Conservation (phyloP, 441 rosid genomes). For the Populus hybrid region DNA sequence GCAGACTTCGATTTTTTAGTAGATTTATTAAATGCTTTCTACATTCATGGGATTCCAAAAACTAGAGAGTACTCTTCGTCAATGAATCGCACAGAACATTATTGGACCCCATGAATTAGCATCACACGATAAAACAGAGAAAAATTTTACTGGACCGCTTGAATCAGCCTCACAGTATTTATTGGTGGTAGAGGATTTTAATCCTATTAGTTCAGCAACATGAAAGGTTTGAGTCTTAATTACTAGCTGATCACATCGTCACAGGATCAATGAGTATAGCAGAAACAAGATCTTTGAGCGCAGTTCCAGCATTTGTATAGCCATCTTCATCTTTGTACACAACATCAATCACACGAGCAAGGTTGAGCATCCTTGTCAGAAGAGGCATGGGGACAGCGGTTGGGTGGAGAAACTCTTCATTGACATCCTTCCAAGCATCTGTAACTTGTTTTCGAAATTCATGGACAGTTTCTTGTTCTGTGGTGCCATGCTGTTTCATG, state of each 20-base stretch:
- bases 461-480: slow-evolving; percentile 9
- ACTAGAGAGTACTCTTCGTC: too few relatives aligned
- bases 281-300: slow-evolving; percentile 10
- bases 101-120: too few relatives aligned
- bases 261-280: slow-evolving; percentile 19
- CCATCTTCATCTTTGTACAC: slow-evolving; percentile 19
- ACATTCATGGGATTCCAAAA: too few relatives aligned
- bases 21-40: too few relatives aligned
- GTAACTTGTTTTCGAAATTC: slow-evolving; percentile 1
- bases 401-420: slow-evolving; percentile 20
- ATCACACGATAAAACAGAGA: too few relatives aligned
- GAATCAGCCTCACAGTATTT: too few relatives aligned
- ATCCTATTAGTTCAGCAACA: background rate
- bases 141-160: too few relatives aligned
- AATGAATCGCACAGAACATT: too few relatives aligned
- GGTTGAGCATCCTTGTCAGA: slow-evolving; percentile 15
- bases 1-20: too few relatives aligned
- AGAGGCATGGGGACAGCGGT: slow-evolving; percentile 3
- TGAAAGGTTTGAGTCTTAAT: background rate
- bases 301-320: slow-evolving; percentile 9
- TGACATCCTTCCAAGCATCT: slow-evolving; percentile 33
- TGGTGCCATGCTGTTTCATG: slow-evolving; percentile 26
- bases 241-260: slow-evolving; percentile 5
- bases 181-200: too few relatives aligned
- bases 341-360: slow-evolving; percentile 13